Evolutionary conservation across 768 basidiomycete genomes (phyloP), one percentile per base, ranked within the genome.

Genomic region (Trametes coccinea): DNA sequence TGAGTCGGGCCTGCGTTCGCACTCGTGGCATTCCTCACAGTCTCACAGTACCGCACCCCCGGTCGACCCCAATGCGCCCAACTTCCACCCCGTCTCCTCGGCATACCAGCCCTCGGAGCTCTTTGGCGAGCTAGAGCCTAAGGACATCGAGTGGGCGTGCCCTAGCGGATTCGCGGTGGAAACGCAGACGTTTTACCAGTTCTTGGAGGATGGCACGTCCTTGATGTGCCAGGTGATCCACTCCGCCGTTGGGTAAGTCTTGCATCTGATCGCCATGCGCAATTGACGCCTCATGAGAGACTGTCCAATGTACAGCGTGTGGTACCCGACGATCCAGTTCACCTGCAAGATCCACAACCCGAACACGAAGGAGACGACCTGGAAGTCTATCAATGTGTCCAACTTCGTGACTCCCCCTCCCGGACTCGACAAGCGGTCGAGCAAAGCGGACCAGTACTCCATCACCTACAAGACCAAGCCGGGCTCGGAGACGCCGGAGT

Each of bases 261-360:
- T 0, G 13, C 66, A 46, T 59, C 47, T 63, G 22, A 31, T 51
- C 13, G 9, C 46, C 14, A 16, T 51, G n/a, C 13, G 31, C 7
- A 7, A 5, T 44, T 43, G 40, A n/a, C 48, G 57, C 48, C 48
- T 49, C 22, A 30, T 33, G 14, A 5, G 16, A 30, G n/a, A 9
- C 33, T 29, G 8, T 39, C 22, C 22, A 22, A 49, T 44, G 13
- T 62, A 59, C 69, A 96, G 95, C 27, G 73, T 98, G 62, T 95
- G 95, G 87, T 95, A 91, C 71, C 95, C 97, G 3, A 92, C 89
- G 33, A 88, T 96, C 69, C 96, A 99, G 75, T 93, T 98, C 74
- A 91, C 87, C 4, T 95, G 88, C 86, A 96, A 95, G 76, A 76
- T 90, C 53, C 88, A 84, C 78, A 84, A 97, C 70, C 88, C 93